phyloP scores from a whole-genome alignment of 805 yeast species.

The Yarrowia sp. region DNA sequence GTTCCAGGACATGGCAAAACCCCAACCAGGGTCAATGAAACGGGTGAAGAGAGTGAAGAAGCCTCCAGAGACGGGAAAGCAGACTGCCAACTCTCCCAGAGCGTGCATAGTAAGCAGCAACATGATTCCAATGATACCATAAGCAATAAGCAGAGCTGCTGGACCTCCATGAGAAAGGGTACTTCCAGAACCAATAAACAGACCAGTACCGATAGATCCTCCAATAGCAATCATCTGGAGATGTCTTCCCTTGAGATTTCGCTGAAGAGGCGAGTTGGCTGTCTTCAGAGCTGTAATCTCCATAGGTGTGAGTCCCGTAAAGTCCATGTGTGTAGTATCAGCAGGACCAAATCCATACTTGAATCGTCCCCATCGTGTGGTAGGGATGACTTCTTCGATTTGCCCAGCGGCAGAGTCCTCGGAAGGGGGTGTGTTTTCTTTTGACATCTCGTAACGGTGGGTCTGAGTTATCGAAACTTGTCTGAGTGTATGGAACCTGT shows the following conservation, averaged over 20 bases:
- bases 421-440: background rate
- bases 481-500: no score
- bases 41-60: conserved; percentile 56
- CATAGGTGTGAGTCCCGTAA: conserved; percentile 37
- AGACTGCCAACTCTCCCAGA: background rate
- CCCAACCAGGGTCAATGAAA: conserved; percentile 59
- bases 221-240: conserved; percentile 4
- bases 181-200: conserved; percentile 42
- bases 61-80: conserved; percentile 59
- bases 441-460: background rate
- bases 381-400: background rate
- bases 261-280: conserved; percentile 57
- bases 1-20: conserved; percentile 69
- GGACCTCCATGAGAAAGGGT: background rate
- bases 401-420: background rate
- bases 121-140: conserved; percentile 3
- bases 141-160: background rate
- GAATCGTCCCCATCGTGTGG: background rate
- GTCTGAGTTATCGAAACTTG: no score
- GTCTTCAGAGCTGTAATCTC: conserved; percentile 42
- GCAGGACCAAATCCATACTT: background rate
- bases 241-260: conserved; percentile 42
- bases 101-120: conserved; percentile 1
- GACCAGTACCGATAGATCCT: conserved; percentile 70
- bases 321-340: background rate